A percentile compares a stretch with the other conserved stretches of the same genome.
phyloP scores from a whole-genome alignment of 2,329 filamentous ascomycete species.

The Cylindrodendrum hubeiense region DNA sequence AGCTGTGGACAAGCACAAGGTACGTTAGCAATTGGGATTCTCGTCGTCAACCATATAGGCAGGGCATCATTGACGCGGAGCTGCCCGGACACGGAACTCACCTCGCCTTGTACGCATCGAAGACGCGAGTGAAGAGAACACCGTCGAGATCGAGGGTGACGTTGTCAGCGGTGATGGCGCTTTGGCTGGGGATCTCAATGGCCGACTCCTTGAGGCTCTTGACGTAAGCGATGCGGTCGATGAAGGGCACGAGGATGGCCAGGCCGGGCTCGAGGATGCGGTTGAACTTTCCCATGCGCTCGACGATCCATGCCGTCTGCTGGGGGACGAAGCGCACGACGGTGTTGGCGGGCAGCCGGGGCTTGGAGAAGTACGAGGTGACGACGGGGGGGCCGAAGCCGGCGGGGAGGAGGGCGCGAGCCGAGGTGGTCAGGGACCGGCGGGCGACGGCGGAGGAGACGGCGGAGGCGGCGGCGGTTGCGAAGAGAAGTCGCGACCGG shows the following conservation, averaged over 20 bases:
- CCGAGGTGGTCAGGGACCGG: conserved; percentile 48
- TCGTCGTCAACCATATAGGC: background rate
- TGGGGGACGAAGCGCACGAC: conserved; percentile 98
- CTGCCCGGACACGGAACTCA: conserved; percentile 54
- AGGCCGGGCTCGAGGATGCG: conserved; percentile 93
- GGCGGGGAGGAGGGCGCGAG: conserved; percentile 49
- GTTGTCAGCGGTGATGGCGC: conserved; percentile 98
- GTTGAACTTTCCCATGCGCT: conserved; percentile 99
- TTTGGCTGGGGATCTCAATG: conserved; percentile 97
- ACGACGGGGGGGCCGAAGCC: conserved; percentile 52
- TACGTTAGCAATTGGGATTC: conserved; percentile 22
- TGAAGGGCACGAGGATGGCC: conserved; percentile 87
- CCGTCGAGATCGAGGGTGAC: conserved; percentile 97
- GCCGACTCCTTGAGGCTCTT: conserved; percentile 97
- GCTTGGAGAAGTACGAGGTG: conserved; percentile 84
- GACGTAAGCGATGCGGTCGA: conserved; percentile 97
- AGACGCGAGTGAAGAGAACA: conserved; percentile 94
- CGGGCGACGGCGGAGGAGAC: conserved; percentile 33
- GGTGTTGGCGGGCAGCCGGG: conserved; percentile 88
- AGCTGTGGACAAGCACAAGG: conserved; percentile 65
- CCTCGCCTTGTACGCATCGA: conserved; percentile 98
- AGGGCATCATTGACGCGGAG: background rate
- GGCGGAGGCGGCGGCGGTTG: conserved; percentile 33
- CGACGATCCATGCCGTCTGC: conserved; percentile 99
- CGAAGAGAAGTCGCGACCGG: conserved; percentile 37